Percentiles rank a stretch among this genome's conserved stretches.
Conservation (phyloP, 2,329 filamentous ascomycete genomes). For the Cladosporium halotolerans region DNA sequence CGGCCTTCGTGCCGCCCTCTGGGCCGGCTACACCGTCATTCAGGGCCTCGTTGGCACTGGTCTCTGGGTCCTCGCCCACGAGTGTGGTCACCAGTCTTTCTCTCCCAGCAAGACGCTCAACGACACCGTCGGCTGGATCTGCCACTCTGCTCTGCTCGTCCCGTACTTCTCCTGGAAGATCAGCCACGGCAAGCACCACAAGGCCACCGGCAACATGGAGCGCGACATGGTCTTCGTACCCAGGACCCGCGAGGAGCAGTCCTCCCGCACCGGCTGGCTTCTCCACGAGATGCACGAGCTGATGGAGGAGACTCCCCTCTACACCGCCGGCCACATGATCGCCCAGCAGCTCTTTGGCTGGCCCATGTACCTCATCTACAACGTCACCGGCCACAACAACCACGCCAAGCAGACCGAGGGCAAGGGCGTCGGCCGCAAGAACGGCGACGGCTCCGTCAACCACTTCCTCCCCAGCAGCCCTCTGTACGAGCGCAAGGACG, state of each 20-base stretch:
- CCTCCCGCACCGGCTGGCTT: slow-evolving; percentile 65
- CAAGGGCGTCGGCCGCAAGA: slow-evolving; percentile 85
- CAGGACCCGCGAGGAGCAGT: slow-evolving; percentile 77
- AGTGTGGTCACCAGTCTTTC: slow-evolving; percentile 96
- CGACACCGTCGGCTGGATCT: slow-evolving; percentile 85
- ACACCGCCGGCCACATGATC: slow-evolving; percentile 67
- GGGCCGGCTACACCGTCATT: slow-evolving; percentile 66
- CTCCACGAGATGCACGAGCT: slow-evolving; percentile 81
- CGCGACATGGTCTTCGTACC: slow-evolving; percentile 99
- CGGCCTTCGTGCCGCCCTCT: slow-evolving; percentile 58
- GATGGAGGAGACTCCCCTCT: slow-evolving; percentile 87
- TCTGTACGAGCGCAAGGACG: slow-evolving; percentile 85
- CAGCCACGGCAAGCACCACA: slow-evolving; percentile 98
- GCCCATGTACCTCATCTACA: slow-evolving; percentile 84
- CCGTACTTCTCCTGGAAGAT: slow-evolving; percentile 99
- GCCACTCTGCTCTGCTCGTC: slow-evolving; percentile 81
- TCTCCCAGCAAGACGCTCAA: slow-evolving; percentile 87
- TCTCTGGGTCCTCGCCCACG: slow-evolving; percentile 92
- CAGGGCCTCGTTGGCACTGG: slow-evolving; percentile 93
- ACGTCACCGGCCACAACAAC: slow-evolving; percentile 93
- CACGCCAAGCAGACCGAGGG: slow-evolving; percentile 89
- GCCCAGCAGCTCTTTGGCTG: slow-evolving; percentile 86
- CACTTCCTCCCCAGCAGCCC: slow-evolving; percentile 88
- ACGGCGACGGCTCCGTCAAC: slow-evolving; percentile 82
- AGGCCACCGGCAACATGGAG: slow-evolving; percentile 93